A percentile compares a stretch with the other conserved stretches of the same genome.
Conservation (phyloP, 352 stramenopile species). For the Phytophthora fragariae region DNA sequence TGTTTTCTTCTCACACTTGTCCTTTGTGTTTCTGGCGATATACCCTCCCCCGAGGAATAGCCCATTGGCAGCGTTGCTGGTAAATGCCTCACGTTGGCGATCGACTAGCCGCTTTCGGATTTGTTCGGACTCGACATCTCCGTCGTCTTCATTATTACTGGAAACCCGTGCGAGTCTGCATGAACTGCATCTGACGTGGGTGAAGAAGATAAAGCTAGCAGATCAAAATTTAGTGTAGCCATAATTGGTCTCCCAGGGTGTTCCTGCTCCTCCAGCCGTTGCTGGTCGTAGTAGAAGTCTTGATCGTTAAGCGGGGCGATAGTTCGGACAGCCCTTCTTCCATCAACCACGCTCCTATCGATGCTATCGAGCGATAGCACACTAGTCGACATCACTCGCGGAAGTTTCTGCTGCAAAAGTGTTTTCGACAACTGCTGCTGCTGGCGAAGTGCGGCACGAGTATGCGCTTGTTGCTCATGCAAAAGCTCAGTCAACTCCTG, state of each 20-base stretch:
- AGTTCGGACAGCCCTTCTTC: not conserved
- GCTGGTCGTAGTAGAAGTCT: conserved; percentile 3
- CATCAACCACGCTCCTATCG: not conserved
- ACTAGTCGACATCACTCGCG: conserved; percentile 15
- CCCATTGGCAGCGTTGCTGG: conserved; percentile 20
- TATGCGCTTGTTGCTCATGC: conserved; percentile 39
- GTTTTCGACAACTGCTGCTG: conserved; percentile 26
- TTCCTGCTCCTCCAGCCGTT: conserved; percentile 1
- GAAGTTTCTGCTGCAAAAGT: conserved; percentile 14
- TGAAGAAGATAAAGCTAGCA: conserved; percentile 8
- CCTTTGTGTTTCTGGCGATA: conserved; percentile 35
- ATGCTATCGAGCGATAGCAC: conserved; percentile 22
- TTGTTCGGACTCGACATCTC: conserved; percentile 15
- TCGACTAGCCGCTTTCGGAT: conserved; percentile 22
- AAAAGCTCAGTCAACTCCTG: conserved; percentile 39
- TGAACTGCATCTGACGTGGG: not conserved
- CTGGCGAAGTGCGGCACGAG: conserved; percentile 22
- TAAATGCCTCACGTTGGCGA: conserved; percentile 33
- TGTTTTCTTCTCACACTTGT: conserved; percentile 13
- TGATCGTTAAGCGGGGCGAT: not conserved
- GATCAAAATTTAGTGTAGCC: conserved; percentile 21
- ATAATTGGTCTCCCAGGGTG: conserved; percentile 8
- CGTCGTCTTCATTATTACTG: conserved; percentile 3
- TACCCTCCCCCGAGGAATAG: conserved; percentile 55
- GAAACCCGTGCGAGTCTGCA: not conserved